phyloP scores from a whole-genome alignment of 352 stramenopile genomes.

The Phytophthora idaei region DNA sequence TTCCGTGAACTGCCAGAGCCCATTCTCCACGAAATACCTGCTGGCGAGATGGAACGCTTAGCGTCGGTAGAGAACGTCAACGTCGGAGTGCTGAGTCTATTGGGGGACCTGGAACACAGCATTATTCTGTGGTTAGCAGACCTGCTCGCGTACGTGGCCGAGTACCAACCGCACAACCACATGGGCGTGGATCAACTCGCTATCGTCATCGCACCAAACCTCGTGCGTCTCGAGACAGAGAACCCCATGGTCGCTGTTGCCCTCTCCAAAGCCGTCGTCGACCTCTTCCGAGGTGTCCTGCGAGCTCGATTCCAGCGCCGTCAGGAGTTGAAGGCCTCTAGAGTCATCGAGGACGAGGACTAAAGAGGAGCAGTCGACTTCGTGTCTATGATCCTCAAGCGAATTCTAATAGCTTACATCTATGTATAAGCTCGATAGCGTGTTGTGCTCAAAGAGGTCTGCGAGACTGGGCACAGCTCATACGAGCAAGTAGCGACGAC shows the following conservation, averaged over 20 bases:
- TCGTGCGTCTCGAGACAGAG: slow-evolving; percentile 85
- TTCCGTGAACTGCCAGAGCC: slow-evolving; percentile 87
- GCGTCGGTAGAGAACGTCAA: slow-evolving; percentile 48
- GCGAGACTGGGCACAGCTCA: no score
- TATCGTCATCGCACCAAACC: slow-evolving; percentile 90
- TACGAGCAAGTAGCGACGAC: slow-evolving; percentile 6
- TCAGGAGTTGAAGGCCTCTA: slow-evolving; percentile 26
- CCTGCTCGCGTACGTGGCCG: slow-evolving; percentile 71
- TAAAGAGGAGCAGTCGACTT: slow-evolving; percentile 11
- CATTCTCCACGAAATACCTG: slow-evolving; percentile 81
- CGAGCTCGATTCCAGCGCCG: slow-evolving; percentile 40
- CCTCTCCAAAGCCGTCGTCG: slow-evolving; percentile 85
- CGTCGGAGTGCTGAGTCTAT: slow-evolving; percentile 51
- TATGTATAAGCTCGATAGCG: slow-evolving; percentile 26
- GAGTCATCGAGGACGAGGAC: slow-evolving; percentile 9
- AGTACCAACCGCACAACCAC: slow-evolving; percentile 77
- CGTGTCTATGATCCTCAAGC: slow-evolving; percentile 22
- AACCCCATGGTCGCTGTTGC: slow-evolving; percentile 88
- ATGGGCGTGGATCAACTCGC: slow-evolving; percentile 92
- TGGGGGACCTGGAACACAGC: slow-evolving; percentile 56
- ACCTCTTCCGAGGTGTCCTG: slow-evolving; percentile 69
- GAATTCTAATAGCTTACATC: slow-evolving; percentile 24
- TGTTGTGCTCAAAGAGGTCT: no score
- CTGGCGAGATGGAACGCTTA: slow-evolving; percentile 66
- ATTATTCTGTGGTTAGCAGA: slow-evolving; percentile 88